These are phyloP conservation scores for Xylariales sp. DNA, from an alignment of 2,329 filamentous ascomycete genomes.

Conservation along the genomic window DNA sequence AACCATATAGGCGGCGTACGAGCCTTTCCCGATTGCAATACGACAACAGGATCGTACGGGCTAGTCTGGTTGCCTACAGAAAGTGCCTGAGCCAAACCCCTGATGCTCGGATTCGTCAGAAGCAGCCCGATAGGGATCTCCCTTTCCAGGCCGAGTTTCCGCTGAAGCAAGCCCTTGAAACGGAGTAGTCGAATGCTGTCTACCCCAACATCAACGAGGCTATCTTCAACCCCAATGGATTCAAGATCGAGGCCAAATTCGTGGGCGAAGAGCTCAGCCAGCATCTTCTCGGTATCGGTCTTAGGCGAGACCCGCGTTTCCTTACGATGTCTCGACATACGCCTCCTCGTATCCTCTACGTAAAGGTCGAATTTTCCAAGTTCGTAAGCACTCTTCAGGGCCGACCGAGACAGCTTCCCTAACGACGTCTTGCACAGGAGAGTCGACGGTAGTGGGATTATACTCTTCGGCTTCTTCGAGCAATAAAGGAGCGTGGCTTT, in stretches of 20 bases:
- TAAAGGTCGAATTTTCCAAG: not conserved
- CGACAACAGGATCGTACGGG: constrained; percentile 6
- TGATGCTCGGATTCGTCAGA: constrained; percentile 8
- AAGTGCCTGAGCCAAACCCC: not conserved
- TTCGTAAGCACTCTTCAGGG: constrained; percentile 4
- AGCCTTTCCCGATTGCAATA: constrained; percentile 4
- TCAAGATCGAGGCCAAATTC: not conserved
- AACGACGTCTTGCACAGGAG: constrained; percentile 9
- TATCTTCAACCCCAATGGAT: constrained; percentile 2
- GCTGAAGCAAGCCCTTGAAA: constrained; percentile 1
- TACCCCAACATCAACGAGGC: constrained; percentile 9
- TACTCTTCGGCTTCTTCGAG: not conserved
- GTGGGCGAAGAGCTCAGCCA: constrained; percentile 2
- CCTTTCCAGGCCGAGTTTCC: not conserved
- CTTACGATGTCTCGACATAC: not conserved
- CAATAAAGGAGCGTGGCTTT: constrained; percentile 5
- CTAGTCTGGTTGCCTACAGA: not conserved
- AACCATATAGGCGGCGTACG: constrained; percentile 7
- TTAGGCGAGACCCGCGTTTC: not conserved
- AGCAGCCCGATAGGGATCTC: constrained; percentile 7
- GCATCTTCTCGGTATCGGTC: constrained; percentile 1
- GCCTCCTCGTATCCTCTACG: not conserved
- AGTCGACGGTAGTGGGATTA: constrained; percentile 11
- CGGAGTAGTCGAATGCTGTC: constrained; percentile 9
- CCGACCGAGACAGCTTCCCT: constrained; percentile 6